Evolutionary conservation across 2,329 filamentous ascomycete species (phyloP), one percentile per base, ranked within the genome.

Genomic region (Trichophaea hybrida): DNA sequence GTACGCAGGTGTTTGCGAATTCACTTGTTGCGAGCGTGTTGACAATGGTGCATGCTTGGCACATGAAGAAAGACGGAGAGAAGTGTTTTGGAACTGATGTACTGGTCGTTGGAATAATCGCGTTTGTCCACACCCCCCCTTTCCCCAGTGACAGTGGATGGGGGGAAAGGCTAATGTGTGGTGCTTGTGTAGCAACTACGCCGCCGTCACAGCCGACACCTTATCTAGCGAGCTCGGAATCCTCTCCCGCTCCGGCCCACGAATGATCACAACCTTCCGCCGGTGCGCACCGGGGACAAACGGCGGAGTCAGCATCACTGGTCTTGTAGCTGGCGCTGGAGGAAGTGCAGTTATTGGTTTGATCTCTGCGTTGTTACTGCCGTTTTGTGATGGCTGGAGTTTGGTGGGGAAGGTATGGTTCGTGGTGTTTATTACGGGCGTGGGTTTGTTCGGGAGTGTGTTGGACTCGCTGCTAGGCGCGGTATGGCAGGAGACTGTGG

Each of bases 181-280:
- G 24, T 17, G 44, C 6, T 6, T 6, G 7, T 13, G 8, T n/a
- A 53, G 50, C 32, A 55, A 95, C 74, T 98, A 98, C 69, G 91
- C 89, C 32, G 87, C 88, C 53, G 89, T 94, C 7, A 83, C 88
- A 17, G 88, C 91, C 54, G 93, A 98, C 72, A 98, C 93, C 0
- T 93, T 96, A 71, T 90, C 86, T 59, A 95, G 89, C 8, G 93
- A 98, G 74, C 82, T 98, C 17, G 93, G 93, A 12, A 98, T 98
- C 59, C 77, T 98, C 10, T 85, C 90, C 5, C 80, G 78, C 61
- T 78, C 78, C 31, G 75, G 80, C 49, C 93, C 93, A 6, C 82
- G 90, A 38, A 80, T 98, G 40, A 91, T 98, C 70, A 96, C 88
- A 3, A 82, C 74, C 4, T 78, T 93, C 69, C 83, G 86, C 61